Base-by-base conservation (phyloP, 768 basidiomycete genomes). In the Serendipita sp. region DNA sequence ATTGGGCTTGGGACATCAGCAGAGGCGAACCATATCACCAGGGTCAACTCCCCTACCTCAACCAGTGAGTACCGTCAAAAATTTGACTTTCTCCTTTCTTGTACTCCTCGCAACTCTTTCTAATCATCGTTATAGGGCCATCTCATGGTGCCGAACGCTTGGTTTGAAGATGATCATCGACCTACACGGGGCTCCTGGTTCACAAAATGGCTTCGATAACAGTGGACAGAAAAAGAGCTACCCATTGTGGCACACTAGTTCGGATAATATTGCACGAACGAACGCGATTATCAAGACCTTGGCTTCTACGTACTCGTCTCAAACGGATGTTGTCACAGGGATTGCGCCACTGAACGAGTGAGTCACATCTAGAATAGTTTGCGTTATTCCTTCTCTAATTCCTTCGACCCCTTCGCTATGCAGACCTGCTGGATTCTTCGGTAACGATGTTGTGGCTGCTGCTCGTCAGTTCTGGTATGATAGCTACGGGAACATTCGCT, bases 321-420 rank as follows among this genome's bases (percentile, higher is more conserved):
- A 81, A 66, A 70, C 78, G 1, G 69, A 78, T 16, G 80, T 82
- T 11, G 88, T 89, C 0, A 74, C 86, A 0, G 75, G 78, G 53
- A 90, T 92, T 64, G 86, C 85, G 24, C 83, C 88, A 1, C 70
- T 92, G 69, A 92, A 92, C 69, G 90, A 92, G 88, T 89, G 67
- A 41, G 76, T 62, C 3, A 4, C 24, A 63, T 15, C 16, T 32
- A 45, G 65, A 38, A n/a, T 30, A 7, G 46, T 18, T 51, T 3
- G 35, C 18, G 63, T 62, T 24, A 34, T 15, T 32, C 56, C 15
- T 18, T 13, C 60, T 53, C 45, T 64, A 16, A 28, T 28, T 34
- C 2, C 32, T 24, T 1, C 18, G 38, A 13, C 32, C 32, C 38
- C 45, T 45, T 63, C 37, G 45, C 41, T 24, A 28, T 3, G n/a